These are phyloP conservation scores for Geranium incanum DNA, from an alignment of 441 rosid species.

Conservation along the genomic window DNA sequence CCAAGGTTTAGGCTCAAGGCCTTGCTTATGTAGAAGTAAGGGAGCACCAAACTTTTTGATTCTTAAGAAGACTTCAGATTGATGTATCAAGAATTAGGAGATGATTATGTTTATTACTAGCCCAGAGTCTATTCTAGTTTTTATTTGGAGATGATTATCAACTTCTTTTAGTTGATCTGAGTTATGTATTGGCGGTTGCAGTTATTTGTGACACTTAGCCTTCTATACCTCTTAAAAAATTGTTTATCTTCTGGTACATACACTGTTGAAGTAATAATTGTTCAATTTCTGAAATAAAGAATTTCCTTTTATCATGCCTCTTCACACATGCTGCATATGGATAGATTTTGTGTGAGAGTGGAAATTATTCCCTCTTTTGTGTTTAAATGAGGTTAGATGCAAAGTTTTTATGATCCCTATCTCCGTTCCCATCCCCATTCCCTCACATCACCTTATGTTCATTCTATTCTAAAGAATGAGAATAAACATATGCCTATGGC, in stretches of 20 bases:
- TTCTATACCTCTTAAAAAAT: neutral
- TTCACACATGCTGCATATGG: neutral
- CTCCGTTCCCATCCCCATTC: too few relatives aligned
- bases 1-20: too few relatives aligned
- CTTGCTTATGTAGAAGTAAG: too few relatives aligned
- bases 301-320: neutral
- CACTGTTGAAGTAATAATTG: neutral
- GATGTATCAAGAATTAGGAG: too few relatives aligned
- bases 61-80: too few relatives aligned
- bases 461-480: neutral
- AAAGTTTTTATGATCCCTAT: too few relatives aligned
- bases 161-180: neutral
- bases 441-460: too few relatives aligned
- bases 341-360: too few relatives aligned
- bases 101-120: neutral
- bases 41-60: too few relatives aligned
- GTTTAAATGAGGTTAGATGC: too few relatives aligned
- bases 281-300: neutral
- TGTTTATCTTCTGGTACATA: conserved; percentile 1
- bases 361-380: too few relatives aligned
- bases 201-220: neutral
- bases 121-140: conserved; percentile 5
- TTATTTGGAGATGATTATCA: conserved; percentile 3
- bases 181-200: neutral
- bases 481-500: neutral